These are phyloP conservation scores for Phaffia australis DNA, from an alignment of 768 basidiomycete species.

Conservation along the genomic window DNA sequence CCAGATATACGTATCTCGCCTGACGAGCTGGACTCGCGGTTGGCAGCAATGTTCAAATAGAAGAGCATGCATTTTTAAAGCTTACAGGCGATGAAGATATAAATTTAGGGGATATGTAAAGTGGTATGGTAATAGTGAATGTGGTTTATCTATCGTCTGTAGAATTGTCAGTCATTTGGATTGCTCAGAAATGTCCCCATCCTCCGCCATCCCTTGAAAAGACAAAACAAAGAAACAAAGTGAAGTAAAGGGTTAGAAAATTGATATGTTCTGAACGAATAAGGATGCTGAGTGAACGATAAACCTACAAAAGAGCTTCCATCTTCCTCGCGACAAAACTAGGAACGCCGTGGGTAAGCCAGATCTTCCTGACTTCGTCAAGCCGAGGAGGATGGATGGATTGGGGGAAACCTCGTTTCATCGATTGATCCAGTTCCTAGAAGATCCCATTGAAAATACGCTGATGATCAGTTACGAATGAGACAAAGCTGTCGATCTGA, in stretches of 20 bases:
- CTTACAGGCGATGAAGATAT: no score
- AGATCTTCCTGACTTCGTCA: conserved; percentile 78
- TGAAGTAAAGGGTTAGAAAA: neutral
- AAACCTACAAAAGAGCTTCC: conserved; percentile 43
- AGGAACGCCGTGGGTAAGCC: conserved; percentile 83
- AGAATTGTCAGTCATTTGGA: no score
- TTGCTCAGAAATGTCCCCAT: conserved; percentile 10
- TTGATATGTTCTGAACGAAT: neutral
- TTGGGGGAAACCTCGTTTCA: conserved; percentile 76
- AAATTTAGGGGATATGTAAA: no score
- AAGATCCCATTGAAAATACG: neutral
- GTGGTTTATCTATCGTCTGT: no score
- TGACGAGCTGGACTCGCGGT: conserved; percentile 13
- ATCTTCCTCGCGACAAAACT: conserved; percentile 79
- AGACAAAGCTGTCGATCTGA: neutral
- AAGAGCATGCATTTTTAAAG: no score
- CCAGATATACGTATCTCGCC: conserved; percentile 16
- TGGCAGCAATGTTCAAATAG: neutral
- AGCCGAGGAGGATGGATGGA: conserved; percentile 71
- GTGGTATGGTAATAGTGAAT: no score
- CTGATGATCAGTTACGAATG: neutral
- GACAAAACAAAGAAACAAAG: neutral
- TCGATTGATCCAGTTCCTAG: conserved; percentile 25
- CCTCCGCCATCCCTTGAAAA: conserved; percentile 9
- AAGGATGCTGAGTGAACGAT: neutral